Percentiles rank a stretch among this genome's conserved stretches.
Conservation (phyloP, 1,139 yeast genomes). For the Kazachstania sp. region DNA sequence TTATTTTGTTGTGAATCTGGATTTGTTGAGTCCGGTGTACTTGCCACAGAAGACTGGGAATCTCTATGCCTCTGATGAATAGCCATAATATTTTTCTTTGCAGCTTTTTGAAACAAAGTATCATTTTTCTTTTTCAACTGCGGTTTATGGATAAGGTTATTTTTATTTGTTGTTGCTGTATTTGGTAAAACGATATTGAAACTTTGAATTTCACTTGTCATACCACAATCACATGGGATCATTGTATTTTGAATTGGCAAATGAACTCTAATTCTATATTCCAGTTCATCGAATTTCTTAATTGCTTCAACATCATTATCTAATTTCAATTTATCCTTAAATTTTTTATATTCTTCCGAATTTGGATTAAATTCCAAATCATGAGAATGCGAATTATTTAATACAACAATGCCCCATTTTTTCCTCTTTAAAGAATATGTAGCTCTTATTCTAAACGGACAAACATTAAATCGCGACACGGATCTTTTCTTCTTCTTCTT, state of each 20-base stretch:
- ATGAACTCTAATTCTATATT: slow-evolving; percentile 26
- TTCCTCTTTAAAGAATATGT: slow-evolving; percentile 49
- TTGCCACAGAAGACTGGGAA: too few species aligned
- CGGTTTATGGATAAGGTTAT: slow-evolving; percentile 13
- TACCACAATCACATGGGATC: slow-evolving; percentile 32
- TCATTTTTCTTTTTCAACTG: slow-evolving; percentile 7
- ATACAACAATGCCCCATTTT: slow-evolving; percentile 53
- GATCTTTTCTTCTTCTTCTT: slow-evolving; percentile 25
- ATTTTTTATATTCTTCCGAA: slow-evolving; percentile 30
- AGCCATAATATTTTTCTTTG: slow-evolving; percentile 10
- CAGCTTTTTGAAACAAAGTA: slow-evolving; percentile 11
- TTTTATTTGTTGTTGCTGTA: background rate
- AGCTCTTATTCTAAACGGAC: slow-evolving; percentile 66
- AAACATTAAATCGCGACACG: slow-evolving; percentile 34
- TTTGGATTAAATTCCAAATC: slow-evolving; percentile 28
- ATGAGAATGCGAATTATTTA: slow-evolving; percentile 45
- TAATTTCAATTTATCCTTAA: slow-evolving; percentile 24
- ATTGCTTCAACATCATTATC: slow-evolving; percentile 28
- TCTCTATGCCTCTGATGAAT: slow-evolving; percentile 2
- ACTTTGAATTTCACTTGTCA: slow-evolving; percentile 31
- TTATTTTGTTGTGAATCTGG: background rate
- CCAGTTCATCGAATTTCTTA: slow-evolving; percentile 31
- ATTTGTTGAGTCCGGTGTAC: too few species aligned
- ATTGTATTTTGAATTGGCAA: slow-evolving; percentile 27
- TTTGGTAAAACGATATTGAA: slow-evolving; percentile 30